Percentiles rank a stretch among this genome's conserved stretches.
phyloP scores from a whole-genome alignment of 371 early-diverging fungal genomes.

The Lichtheimia corymbifera region DNA sequence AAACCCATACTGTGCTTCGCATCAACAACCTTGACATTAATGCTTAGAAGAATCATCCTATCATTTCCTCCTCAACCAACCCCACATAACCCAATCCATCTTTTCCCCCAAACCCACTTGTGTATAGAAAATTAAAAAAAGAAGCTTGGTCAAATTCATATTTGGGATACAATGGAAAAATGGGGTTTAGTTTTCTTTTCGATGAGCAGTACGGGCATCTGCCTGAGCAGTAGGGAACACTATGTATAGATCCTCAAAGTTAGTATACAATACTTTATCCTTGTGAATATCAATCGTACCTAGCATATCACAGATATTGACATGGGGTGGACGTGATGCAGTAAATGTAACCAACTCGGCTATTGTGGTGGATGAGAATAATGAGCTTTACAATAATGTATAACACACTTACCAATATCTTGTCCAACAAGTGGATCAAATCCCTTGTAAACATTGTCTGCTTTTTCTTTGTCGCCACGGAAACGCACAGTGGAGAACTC shows the following conservation, averaged over 20 bases:
- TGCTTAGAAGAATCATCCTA: constrained; percentile 21
- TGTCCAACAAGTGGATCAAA: constrained; percentile 68
- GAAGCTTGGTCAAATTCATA: background rate
- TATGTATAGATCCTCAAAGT: background rate
- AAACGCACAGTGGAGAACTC: constrained; percentile 90
- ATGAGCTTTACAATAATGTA: background rate
- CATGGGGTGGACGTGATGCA: constrained; percentile 80
- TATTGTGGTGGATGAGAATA: constrained; percentile 10
- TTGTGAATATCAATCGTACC: constrained; percentile 22
- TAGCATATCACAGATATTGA: constrained; percentile 77
- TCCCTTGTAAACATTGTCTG: constrained; percentile 82
- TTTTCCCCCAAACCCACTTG: background rate
- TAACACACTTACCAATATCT: constrained; percentile 55
- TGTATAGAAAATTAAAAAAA: constrained; percentile 7
- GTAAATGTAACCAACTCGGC: constrained; percentile 85
- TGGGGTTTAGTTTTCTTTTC: constrained; percentile 1
- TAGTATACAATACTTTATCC: background rate
- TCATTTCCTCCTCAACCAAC: background rate
- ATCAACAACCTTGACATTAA: constrained; percentile 75
- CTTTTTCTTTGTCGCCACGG: constrained; percentile 77
- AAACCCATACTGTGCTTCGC: constrained; percentile 77
- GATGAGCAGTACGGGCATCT: constrained; percentile 16
- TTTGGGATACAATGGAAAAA: background rate
- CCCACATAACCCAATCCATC: too few relatives aligned
- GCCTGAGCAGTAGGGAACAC: constrained; percentile 21